Evolutionary conservation across 768 basidiomycete species (phyloP), one percentile per base, ranked within the genome.

Genomic region (Ephemerocybe angulata): DNA sequence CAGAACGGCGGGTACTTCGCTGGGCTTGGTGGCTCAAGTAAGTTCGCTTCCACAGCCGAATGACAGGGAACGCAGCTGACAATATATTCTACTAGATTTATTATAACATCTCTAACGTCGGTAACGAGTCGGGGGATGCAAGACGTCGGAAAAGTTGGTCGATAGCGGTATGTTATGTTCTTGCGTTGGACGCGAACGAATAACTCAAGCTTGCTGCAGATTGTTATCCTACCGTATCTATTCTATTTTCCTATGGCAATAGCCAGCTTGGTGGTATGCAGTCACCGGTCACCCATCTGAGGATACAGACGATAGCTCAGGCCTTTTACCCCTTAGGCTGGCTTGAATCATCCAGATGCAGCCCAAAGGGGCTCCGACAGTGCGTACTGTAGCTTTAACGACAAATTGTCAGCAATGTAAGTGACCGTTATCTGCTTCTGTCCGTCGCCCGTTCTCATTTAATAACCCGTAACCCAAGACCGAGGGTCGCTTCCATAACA

Each of bases 21-120:
- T 62, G 11, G 63, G 58, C 8, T 59, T 68, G 3, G 62, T 66
- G 5, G 50, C 61, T 12, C 62, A 66, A 54, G 65, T 68, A 24
- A 10, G 5, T 15, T 17, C 30, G 30, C 43, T 61, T 44, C 24
- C 29, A n/a, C 19, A 30, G 3, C 28, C 11, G 11, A 24, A 41
- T 28, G 6, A 7, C 35, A 11, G 22, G 10, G 8, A 29, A 13
- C 30, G 50, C 28, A 22, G 28, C 10, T 22, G 4, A 28, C 24
- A 17, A 13, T 25, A 19, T 25, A 1, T 24, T 17, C n/a, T n/a
- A n/a, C n/a, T 47, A n/a, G 29, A 30, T 53, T 8, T 60, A 57
- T 25, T 55, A 55, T 29, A 58, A 58, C 24, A 37, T 64, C 21
- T 57, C 50, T 5, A 54, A 54, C 37, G 11, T 57, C 25, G 40